These are phyloP conservation scores for Xanthoconium purpureum DNA, from an alignment of 768 basidiomycete species.

Conservation along the genomic window DNA sequence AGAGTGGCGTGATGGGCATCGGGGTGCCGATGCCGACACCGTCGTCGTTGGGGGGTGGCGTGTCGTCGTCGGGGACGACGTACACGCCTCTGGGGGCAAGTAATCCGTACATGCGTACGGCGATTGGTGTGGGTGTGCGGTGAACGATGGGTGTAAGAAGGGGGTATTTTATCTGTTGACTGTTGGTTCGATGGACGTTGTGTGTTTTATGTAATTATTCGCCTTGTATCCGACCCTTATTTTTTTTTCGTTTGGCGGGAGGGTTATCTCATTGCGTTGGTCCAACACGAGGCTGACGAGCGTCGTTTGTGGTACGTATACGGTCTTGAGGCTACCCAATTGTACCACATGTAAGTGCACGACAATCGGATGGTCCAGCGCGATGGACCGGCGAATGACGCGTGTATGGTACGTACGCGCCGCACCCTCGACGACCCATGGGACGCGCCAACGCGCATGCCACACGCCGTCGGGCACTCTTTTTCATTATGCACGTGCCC, in stretches of 20 bases:
- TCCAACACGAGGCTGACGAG: too few species aligned
- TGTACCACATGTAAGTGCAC: too few species aligned
- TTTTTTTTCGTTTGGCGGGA: background rate
- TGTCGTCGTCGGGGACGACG: constrained; percentile 49
- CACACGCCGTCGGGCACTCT: too few species aligned
- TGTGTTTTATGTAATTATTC: constrained; percentile 34
- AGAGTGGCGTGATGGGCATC: constrained; percentile 50
- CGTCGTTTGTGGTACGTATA: too few species aligned
- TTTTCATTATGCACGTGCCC: too few species aligned
- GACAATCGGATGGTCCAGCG: too few species aligned
- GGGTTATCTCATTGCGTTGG: background rate
- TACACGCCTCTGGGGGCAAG: constrained; percentile 59
- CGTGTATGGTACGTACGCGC: too few species aligned
- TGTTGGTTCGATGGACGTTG: constrained; percentile 18
- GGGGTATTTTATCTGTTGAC: constrained; percentile 20
- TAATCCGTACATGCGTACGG: constrained; percentile 64
- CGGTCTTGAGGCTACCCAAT: too few species aligned
- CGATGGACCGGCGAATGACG: too few species aligned
- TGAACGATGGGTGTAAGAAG: constrained; percentile 15
- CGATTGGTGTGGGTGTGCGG: constrained; percentile 52
- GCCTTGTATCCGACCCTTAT: constrained; percentile 22
- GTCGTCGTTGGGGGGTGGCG: constrained; percentile 36
- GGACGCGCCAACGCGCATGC: too few species aligned
- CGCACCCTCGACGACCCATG: too few species aligned
- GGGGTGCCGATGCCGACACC: constrained; percentile 38